These are phyloP conservation scores for Cutaneotrichosporon cyanovorans DNA, from an alignment of 1,284 basidiomycete species.

Conservation along the genomic window DNA sequence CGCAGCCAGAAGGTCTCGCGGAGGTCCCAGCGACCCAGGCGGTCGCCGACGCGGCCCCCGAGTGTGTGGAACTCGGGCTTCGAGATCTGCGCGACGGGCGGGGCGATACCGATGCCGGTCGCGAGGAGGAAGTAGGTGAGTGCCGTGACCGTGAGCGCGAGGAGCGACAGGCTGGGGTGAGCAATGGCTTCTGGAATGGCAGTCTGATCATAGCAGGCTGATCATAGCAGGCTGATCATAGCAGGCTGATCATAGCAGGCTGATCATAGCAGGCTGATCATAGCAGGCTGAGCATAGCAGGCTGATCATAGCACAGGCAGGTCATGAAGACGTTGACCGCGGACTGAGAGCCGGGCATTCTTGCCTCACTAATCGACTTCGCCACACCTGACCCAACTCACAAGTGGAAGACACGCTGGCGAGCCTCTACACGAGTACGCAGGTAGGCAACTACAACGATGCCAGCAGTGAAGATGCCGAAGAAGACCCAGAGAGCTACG, in stretches of 20 bases:
- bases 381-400: constrained; percentile 11
- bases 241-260: too few relatives aligned
- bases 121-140: constrained; percentile 38
- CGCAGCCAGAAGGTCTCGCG: constrained; percentile 33
- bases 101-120: constrained; percentile 31
- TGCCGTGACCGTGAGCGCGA: constrained; percentile 34
- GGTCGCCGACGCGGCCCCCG: not conserved
- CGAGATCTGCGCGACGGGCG: constrained; percentile 2
- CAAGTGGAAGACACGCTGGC: constrained; percentile 38
- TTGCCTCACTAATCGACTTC: too few relatives aligned
- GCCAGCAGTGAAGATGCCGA: constrained; percentile 31
- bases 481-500: constrained; percentile 34
- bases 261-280: too few relatives aligned
- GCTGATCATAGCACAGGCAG: too few relatives aligned
- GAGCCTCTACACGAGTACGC: constrained; percentile 30
- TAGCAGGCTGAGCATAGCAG: too few relatives aligned
- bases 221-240: too few relatives aligned
- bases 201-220: too few relatives aligned
- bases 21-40: constrained; percentile 1
- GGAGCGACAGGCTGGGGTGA: not conserved
- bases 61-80: not conserved
- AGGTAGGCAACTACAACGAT: constrained; percentile 27
- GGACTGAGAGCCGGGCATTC: too few relatives aligned
- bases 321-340: too few relatives aligned
- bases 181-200: too few relatives aligned